phyloP scores from a whole-genome alignment of 2,329 filamentous ascomycete species.

The Pseudogymnoascus sp. region DNA sequence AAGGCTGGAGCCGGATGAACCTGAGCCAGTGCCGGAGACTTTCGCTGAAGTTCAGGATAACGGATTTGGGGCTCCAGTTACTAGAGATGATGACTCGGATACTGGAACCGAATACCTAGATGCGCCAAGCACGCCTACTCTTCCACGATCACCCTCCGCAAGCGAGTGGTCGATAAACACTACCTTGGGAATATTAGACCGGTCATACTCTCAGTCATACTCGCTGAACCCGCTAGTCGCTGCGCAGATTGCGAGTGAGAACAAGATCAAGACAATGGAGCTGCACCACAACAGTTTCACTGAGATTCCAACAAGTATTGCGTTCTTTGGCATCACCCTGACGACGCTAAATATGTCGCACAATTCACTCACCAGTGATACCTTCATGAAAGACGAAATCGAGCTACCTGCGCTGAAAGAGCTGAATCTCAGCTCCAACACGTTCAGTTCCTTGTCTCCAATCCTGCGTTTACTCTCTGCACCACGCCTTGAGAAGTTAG shows the following conservation, averaged over 20 bases:
- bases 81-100: constrained; percentile 35
- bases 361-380: constrained; percentile 60
- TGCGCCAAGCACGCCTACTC: constrained; percentile 49
- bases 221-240: constrained; percentile 50
- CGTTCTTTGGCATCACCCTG: constrained; percentile 62
- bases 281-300: constrained; percentile 73
- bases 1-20: constrained; percentile 50
- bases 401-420: constrained; percentile 68
- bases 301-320: constrained; percentile 60
- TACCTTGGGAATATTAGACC: constrained; percentile 52
- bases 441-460: constrained; percentile 61
- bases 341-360: constrained; percentile 66
- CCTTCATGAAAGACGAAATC: constrained; percentile 58
- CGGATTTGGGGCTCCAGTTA: neutral
- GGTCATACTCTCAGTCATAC: constrained; percentile 57
- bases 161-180: constrained; percentile 40
- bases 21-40: constrained; percentile 16
- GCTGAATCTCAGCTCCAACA: constrained; percentile 67
- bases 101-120: constrained; percentile 46
- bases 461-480: constrained; percentile 62
- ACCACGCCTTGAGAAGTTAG: constrained; percentile 65
- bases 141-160: constrained; percentile 29
- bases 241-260: constrained; percentile 46
- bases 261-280: constrained; percentile 50
- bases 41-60: constrained; percentile 29